phyloP scores from a whole-genome alignment of 768 basidiomycete species.

The Lentinus tigrinus region DNA sequence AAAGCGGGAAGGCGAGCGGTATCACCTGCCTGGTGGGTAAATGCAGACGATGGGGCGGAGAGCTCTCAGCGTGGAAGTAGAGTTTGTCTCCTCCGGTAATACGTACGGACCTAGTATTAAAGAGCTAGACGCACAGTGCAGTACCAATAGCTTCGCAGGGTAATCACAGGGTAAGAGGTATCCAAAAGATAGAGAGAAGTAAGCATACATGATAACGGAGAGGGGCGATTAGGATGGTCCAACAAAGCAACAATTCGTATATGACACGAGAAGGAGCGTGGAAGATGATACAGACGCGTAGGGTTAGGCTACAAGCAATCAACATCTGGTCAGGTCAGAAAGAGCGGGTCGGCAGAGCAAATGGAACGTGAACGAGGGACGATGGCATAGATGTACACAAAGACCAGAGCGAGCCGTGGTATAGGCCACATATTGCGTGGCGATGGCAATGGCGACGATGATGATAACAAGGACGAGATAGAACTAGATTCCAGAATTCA shows the following conservation, averaged over 20 bases:
- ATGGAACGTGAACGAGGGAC: not conserved
- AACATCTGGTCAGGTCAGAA: not conserved
- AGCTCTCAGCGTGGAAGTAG: slow-evolving; percentile 22
- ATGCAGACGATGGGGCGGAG: slow-evolving; percentile 19
- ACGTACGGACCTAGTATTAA: not conserved
- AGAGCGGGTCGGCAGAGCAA: not conserved
- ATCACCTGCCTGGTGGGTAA: not conserved
- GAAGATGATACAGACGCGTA: slow-evolving; percentile 10
- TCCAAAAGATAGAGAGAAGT: not conserved
- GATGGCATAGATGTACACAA: not conserved
- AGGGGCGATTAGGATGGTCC: not conserved
- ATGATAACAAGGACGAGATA: not conserved
- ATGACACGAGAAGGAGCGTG: not conserved
- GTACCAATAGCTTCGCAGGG: too few relatives aligned
- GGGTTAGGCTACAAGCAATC: slow-evolving; percentile 14
- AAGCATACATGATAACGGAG: slow-evolving; percentile 9
- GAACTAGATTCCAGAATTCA: not conserved
- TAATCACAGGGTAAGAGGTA: not conserved
- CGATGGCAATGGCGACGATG: not conserved
- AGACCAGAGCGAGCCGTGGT: not conserved
- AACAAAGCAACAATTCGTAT: not conserved
- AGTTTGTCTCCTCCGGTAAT: too few relatives aligned
- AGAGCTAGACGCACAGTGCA: too few relatives aligned
- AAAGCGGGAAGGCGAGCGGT: too few relatives aligned
- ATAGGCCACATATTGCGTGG: not conserved